phyloP scores from a whole-genome alignment of 768 basidiomycete genomes.

The Leucocoprinus birnbaumii region DNA sequence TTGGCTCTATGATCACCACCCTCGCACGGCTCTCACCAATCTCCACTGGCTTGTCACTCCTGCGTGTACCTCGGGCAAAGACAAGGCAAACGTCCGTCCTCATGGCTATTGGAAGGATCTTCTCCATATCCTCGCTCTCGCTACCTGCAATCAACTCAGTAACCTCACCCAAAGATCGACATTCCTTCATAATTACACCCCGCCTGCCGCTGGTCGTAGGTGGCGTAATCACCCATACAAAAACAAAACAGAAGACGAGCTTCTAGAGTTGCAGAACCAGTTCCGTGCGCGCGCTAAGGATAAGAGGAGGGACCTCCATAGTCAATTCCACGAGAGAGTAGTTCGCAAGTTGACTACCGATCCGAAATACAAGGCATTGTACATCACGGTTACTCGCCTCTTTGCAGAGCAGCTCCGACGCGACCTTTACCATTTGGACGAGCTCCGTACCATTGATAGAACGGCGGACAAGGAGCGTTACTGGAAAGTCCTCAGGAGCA shows the following conservation, averaged over 20 bases:
- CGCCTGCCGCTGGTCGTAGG: neutral
- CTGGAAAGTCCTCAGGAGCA: constrained; percentile 30
- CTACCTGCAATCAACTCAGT: constrained; percentile 48
- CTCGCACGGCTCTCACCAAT: constrained; percentile 65
- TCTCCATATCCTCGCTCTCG: constrained; percentile 63
- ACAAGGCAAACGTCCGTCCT: constrained; percentile 23
- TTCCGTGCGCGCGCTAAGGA: constrained; percentile 18
- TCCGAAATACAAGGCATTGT: constrained; percentile 58
- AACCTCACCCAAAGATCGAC: constrained; percentile 15
- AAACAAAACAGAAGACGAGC: constrained; percentile 16
- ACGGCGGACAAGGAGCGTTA: constrained; percentile 21
- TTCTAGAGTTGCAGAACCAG: constrained; percentile 13
- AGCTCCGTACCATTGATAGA: constrained; percentile 30
- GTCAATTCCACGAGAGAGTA: constrained; percentile 32
- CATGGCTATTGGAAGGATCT: constrained; percentile 82
- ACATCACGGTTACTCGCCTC: constrained; percentile 57
- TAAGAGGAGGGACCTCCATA: constrained; percentile 20
- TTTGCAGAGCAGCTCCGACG: constrained; percentile 49
- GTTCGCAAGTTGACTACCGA: constrained; percentile 37
- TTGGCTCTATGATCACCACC: constrained; percentile 69
- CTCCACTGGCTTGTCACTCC: constrained; percentile 52
- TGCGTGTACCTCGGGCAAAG: constrained; percentile 35
- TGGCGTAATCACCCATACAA: constrained; percentile 3
- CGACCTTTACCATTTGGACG: constrained; percentile 41
- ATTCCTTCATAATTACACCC: constrained; percentile 28